A percentile compares a stretch with the other conserved stretches of the same genome.
These are phyloP conservation scores for Bipolaris zeicola DNA, from an alignment of 2,329 filamentous ascomycete species.

Conservation along the genomic window DNA sequence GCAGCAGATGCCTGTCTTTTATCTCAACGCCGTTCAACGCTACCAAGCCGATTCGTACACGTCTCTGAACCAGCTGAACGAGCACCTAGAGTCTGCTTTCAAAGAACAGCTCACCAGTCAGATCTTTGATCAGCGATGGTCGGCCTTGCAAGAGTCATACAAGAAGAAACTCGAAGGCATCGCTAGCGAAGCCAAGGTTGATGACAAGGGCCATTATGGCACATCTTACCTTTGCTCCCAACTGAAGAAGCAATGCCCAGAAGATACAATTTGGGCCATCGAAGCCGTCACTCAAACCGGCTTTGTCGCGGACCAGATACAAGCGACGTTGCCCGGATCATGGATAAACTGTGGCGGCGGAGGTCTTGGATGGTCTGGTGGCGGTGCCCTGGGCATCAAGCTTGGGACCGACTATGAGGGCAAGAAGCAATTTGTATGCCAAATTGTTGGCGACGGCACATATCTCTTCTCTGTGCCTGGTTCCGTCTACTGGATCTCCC, in stretches of 20 bases:
- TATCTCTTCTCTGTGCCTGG: slow-evolving; percentile 70
- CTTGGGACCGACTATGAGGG: slow-evolving; percentile 65
- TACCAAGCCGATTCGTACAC: slow-evolving; percentile 59
- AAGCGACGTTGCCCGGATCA: slow-evolving; percentile 68
- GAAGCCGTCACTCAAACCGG: slow-evolving; percentile 77
- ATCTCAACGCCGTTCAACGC: slow-evolving; percentile 59
- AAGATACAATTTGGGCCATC: slow-evolving; percentile 74
- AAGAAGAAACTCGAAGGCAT: slow-evolving; percentile 65
- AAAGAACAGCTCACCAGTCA: slow-evolving; percentile 48
- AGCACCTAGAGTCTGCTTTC: slow-evolving; percentile 58
- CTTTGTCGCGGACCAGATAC: slow-evolving; percentile 73
- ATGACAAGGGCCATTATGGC: slow-evolving; percentile 66
- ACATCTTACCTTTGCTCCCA: slow-evolving; percentile 62
- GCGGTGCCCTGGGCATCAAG: slow-evolving; percentile 76
- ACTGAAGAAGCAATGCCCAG: slow-evolving; percentile 62
- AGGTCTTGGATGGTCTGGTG: slow-evolving; percentile 80
- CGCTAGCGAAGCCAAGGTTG: slow-evolving; percentile 61
- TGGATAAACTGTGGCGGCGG: slow-evolving; percentile 85
- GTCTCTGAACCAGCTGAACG: slow-evolving; percentile 71
- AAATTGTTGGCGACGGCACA: slow-evolving; percentile 69
- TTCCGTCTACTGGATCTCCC: slow-evolving; percentile 71
- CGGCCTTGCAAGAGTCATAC: slow-evolving; percentile 63
- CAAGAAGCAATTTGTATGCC: slow-evolving; percentile 46
- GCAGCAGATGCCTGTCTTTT: slow-evolving; percentile 64
- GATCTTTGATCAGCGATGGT: slow-evolving; percentile 56